phyloP scores from a whole-genome alignment of 306 rosid genomes.

The Acacia crassicarpa region DNA sequence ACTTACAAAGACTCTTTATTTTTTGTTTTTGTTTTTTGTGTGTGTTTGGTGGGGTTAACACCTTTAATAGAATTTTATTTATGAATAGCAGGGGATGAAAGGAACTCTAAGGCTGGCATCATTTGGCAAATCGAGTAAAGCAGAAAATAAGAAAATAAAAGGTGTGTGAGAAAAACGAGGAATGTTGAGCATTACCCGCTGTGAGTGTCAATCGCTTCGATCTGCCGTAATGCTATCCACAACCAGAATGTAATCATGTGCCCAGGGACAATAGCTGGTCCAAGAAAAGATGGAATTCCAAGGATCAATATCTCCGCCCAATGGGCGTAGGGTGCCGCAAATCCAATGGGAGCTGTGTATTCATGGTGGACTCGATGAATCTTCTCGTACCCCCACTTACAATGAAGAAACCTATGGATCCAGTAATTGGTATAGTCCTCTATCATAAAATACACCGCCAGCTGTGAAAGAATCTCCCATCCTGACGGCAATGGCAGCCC shows the following conservation, averaged over 20 bases:
- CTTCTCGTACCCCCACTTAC: conserved; percentile 75
- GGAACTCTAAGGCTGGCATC: conserved; percentile 37
- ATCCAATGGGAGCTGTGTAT: conserved; percentile 72
- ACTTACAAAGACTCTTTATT: conserved; percentile 10
- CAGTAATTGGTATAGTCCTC: conserved; percentile 82
- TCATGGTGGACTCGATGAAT: conserved; percentile 86
- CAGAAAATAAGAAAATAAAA: conserved; percentile 12
- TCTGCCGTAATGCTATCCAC: conserved; percentile 76
- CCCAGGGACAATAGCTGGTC: conserved; percentile 82
- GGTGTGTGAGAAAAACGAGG: background rate
- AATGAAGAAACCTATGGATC: conserved; percentile 78
- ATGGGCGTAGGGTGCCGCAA: conserved; percentile 83
- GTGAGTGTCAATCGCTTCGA: conserved; percentile 86
- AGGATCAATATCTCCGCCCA: conserved; percentile 85
- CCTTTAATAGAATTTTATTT: conserved; percentile 29
- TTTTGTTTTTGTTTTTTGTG: no score
- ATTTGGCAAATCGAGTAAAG: conserved; percentile 32
- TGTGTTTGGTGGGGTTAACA: background rate
- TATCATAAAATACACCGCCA: conserved; percentile 63
- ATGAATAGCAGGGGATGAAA: conserved; percentile 25
- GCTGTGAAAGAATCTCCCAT: conserved; percentile 65
- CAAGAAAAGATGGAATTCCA: conserved; percentile 78
- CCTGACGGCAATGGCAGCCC: conserved; percentile 77
- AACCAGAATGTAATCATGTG: conserved; percentile 83
- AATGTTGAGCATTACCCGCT: conserved; percentile 64